A percentile compares a stretch with the other conserved stretches of the same genome.
Conservation (phyloP, 1,139 yeast species). For the Hemisphaericaspora xylofermentans region DNA sequence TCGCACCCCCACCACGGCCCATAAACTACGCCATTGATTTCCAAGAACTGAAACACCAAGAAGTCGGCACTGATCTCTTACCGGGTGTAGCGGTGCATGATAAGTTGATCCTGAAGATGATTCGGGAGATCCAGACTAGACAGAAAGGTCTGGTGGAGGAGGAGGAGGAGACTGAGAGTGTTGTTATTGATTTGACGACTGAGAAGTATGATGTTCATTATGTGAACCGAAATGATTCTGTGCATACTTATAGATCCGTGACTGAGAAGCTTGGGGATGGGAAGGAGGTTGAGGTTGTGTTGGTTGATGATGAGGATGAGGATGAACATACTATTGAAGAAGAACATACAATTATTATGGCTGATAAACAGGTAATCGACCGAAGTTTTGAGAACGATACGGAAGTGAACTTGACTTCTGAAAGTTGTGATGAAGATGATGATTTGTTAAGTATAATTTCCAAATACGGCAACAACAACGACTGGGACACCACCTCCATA, state of each 20-base stretch:
- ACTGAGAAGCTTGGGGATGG: constrained; percentile 41
- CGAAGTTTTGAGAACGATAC: background rate
- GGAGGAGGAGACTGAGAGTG: constrained; percentile 34
- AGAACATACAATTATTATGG: constrained; percentile 15
- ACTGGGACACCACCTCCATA: constrained; percentile 26
- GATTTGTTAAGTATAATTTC: constrained; percentile 45
- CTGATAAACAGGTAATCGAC: constrained; percentile 12
- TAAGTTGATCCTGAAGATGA: background rate
- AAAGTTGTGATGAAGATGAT: constrained; percentile 22
- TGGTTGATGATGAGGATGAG: constrained; percentile 38
- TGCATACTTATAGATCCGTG: constrained; percentile 38
- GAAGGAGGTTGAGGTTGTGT: constrained; percentile 45
- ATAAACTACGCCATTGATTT: constrained; percentile 44
- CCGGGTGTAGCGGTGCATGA: constrained; percentile 11
- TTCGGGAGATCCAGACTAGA: constrained; percentile 1
- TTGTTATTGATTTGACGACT: constrained; percentile 43
- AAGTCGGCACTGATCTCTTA: background rate
- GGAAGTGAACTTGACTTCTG: background rate
- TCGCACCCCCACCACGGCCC: constrained; percentile 41
- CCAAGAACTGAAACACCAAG: constrained; percentile 27
- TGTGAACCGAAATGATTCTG: constrained; percentile 35
- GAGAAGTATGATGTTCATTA: constrained; percentile 40
- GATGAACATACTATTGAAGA: constrained; percentile 32
- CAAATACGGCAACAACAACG: constrained; percentile 36
- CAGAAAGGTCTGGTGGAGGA: background rate